phyloP scores from a whole-genome alignment of 306 rosid species.

The Phaseolus lunatus region DNA sequence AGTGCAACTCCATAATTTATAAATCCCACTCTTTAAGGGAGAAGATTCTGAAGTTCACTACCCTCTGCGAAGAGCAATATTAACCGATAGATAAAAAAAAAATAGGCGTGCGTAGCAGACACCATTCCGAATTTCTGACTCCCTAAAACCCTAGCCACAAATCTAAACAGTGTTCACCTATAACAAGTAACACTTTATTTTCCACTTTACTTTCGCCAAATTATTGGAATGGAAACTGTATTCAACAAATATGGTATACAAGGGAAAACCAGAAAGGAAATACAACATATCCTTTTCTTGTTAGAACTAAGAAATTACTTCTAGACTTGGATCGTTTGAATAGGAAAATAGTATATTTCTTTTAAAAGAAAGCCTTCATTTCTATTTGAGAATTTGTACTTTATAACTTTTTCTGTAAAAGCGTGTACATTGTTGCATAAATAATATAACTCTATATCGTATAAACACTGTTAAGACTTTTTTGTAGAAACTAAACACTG shows the following conservation, averaged over 20 bases:
- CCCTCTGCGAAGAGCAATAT: neutral
- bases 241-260: neutral
- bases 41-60: slow-evolving; percentile 35
- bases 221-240: neutral
- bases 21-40: slow-evolving; percentile 40
- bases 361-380: neutral
- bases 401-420: neutral
- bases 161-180: slow-evolving; percentile 21
- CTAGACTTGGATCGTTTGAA: neutral
- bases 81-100: slow-evolving; percentile 10
- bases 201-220: neutral
- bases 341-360: slow-evolving; percentile 24
- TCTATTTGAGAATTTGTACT: neutral
- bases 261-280: slow-evolving; percentile 44
- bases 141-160: slow-evolving; percentile 31
- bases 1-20: neutral
- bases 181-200: slow-evolving; percentile 27
- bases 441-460: no score
- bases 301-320: neutral
- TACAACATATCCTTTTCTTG: slow-evolving; percentile 35
- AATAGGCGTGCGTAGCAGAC: slow-evolving; percentile 28
- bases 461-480: neutral
- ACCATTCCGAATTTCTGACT: slow-evolving; percentile 41
- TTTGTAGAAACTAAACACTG: no score
- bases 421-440: neutral